These are phyloP conservation scores for Lodderomyces metapsilosis DNA, from an alignment of 1,139 yeast species.

Conservation along the genomic window DNA sequence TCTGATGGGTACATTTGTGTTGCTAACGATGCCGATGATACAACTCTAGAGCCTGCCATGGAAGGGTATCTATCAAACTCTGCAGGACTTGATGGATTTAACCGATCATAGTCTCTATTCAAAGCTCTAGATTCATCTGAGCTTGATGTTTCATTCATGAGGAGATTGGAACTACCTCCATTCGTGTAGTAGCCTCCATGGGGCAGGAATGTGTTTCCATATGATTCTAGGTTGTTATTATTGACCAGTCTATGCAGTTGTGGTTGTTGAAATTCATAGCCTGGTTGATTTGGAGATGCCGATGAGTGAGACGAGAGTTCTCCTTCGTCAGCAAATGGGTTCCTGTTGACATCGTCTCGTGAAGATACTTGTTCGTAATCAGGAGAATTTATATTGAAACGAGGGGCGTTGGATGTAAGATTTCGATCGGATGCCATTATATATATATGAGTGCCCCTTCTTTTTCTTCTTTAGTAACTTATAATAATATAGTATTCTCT, in stretches of 20 bases:
- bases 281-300: slow-evolving; percentile 18
- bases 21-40: slow-evolving; percentile 43
- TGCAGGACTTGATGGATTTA: slow-evolving; percentile 35
- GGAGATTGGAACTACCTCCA: slow-evolving; percentile 43
- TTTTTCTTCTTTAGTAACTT: background rate
- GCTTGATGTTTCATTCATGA: slow-evolving; percentile 27
- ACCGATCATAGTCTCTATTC: slow-evolving; percentile 7
- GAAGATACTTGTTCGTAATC: slow-evolving; percentile 15
- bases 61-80: slow-evolving; percentile 61
- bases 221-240: background rate
- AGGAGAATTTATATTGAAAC: slow-evolving; percentile 11
- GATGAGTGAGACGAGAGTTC: slow-evolving; percentile 24
- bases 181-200: slow-evolving; percentile 45
- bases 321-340: slow-evolving; percentile 30
- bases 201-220: background rate
- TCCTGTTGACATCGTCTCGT: slow-evolving; percentile 15
- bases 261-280: slow-evolving; percentile 7
- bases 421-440: slow-evolving; percentile 28
- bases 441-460: background rate
- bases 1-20: slow-evolving; percentile 20
- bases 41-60: slow-evolving; percentile 48
- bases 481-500: too few species aligned
- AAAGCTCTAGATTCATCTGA: slow-evolving; percentile 20
- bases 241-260: slow-evolving; percentile 4
- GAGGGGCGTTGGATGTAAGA: slow-evolving; percentile 32